phyloP scores from a whole-genome alignment of 164 flowering plant genomes.

The Platanus orientalis region DNA sequence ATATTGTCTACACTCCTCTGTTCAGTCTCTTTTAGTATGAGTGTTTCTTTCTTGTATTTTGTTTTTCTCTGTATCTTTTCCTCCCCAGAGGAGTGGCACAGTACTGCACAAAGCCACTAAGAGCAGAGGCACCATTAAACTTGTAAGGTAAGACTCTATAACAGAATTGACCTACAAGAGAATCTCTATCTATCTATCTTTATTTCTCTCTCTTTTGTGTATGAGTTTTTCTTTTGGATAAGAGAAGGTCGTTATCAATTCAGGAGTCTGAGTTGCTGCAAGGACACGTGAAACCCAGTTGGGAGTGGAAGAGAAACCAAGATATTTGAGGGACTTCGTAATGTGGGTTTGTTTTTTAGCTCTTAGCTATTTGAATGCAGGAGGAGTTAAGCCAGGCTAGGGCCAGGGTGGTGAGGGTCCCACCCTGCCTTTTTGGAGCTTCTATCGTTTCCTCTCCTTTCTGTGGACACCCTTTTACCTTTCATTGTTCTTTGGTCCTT shows the following conservation, averaged over 20 bases:
- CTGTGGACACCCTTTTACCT: too few species aligned
- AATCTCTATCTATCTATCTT: too few species aligned
- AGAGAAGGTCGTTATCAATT: neutral
- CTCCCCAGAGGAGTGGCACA: neutral
- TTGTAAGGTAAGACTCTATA: constrained; percentile 6
- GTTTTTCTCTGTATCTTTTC: too few species aligned
- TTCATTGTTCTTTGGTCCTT: too few species aligned
- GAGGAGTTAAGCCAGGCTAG: too few species aligned
- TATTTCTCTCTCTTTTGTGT: too few species aligned
- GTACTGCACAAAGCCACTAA: neutral
- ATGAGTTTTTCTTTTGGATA: too few species aligned
- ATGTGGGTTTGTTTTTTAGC: neutral
- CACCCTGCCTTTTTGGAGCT: too few species aligned
- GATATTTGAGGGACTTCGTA: constrained; percentile 1
- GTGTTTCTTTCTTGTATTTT: neutral
- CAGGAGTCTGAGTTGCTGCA: neutral
- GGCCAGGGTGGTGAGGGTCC: too few species aligned
- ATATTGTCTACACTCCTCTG: neutral
- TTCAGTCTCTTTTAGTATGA: too few species aligned
- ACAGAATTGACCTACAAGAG: too few species aligned
- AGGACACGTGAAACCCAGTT: constrained; percentile 17
- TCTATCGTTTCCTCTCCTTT: too few species aligned
- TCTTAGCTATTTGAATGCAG: neutral
- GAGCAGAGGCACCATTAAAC: constrained; percentile 7
- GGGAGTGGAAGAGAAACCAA: constrained; percentile 7